Evolutionary conservation across 179 eudicot species (phyloP).

Genomic region (Silene coronaria): DNA sequence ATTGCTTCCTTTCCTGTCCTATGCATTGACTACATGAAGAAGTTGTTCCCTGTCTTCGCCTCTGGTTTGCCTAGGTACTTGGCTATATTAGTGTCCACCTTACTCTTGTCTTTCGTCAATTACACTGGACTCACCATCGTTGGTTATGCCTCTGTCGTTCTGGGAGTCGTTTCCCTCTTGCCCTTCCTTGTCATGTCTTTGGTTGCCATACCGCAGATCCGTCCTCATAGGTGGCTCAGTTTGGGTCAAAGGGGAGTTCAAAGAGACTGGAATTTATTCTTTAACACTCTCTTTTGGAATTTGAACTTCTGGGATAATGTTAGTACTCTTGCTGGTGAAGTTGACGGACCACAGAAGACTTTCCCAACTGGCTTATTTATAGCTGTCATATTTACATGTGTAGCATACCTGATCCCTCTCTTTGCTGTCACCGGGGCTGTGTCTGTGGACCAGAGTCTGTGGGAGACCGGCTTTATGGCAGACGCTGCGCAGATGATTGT

Average conservation of each 20-base stretch:
- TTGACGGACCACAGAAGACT: conserved; percentile 49
- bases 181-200: conserved; percentile 57
- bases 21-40: conserved; percentile 36
- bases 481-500: conserved; percentile 49
- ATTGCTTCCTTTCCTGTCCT: conserved; percentile 41
- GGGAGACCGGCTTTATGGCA: conserved; percentile 61
- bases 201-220: conserved; percentile 53
- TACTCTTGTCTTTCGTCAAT: conserved; percentile 40
- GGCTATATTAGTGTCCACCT: conserved; percentile 38
- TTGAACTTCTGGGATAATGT: conserved; percentile 65
- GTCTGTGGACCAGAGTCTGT: conserved; percentile 39
- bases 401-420: conserved; percentile 55
- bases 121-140: conserved; percentile 61
- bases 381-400: conserved; percentile 54
- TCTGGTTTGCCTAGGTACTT: conserved; percentile 33
- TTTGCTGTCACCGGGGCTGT: conserved; percentile 63
- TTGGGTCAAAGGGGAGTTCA: conserved; percentile 47
- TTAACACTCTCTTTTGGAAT: conserved; percentile 68
- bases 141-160: conserved; percentile 50
- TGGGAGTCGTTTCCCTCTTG: conserved; percentile 43
- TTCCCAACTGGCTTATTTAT: conserved; percentile 44
- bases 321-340: conserved; percentile 72
- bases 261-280: conserved; percentile 55
- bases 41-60: conserved; percentile 30
- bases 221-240: conserved; percentile 43